These are phyloP conservation scores for Hypoxylon perforatum DNA, from an alignment of 495 filamentous ascomycete genomes.

Conservation along the genomic window DNA sequence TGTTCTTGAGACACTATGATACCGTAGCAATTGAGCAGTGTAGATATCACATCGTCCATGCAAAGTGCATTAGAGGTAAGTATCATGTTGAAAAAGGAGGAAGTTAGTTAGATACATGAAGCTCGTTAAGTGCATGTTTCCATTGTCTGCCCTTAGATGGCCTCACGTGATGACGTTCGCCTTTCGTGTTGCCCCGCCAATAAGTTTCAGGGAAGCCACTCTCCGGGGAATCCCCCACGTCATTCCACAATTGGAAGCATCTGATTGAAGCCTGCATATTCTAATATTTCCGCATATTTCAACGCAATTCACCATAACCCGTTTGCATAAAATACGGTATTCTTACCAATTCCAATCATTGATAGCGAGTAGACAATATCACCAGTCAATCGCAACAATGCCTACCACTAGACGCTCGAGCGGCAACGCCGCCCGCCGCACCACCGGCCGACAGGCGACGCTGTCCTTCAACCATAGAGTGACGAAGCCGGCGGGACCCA, in stretches of 20 bases:
- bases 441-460: constrained; percentile 69
- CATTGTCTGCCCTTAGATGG: too few relatives aligned
- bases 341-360: constrained; percentile 2
- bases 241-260: constrained; percentile 28
- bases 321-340: not conserved
- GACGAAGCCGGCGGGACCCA: constrained; percentile 74
- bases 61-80: too few relatives aligned
- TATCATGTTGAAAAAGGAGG: too few relatives aligned
- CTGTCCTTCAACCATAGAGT: constrained; percentile 81
- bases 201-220: constrained; percentile 15
- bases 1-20: too few relatives aligned
- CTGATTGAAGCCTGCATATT: not conserved
- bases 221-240: constrained; percentile 38
- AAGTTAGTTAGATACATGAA: too few relatives aligned
- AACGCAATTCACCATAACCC: not conserved
- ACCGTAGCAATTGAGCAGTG: too few relatives aligned
- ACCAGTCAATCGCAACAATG: constrained; percentile 60
- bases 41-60: too few relatives aligned
- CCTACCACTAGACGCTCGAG: constrained; percentile 72
- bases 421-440: constrained; percentile 53
- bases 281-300: not conserved
- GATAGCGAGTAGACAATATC: not conserved
- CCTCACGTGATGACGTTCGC: constrained; percentile 48
- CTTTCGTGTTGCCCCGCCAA: constrained; percentile 55
- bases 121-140: too few relatives aligned